These are phyloP conservation scores for Phytophthora aleatoria DNA, from an alignment of 352 stramenopile genomes.

Conservation along the genomic window DNA sequence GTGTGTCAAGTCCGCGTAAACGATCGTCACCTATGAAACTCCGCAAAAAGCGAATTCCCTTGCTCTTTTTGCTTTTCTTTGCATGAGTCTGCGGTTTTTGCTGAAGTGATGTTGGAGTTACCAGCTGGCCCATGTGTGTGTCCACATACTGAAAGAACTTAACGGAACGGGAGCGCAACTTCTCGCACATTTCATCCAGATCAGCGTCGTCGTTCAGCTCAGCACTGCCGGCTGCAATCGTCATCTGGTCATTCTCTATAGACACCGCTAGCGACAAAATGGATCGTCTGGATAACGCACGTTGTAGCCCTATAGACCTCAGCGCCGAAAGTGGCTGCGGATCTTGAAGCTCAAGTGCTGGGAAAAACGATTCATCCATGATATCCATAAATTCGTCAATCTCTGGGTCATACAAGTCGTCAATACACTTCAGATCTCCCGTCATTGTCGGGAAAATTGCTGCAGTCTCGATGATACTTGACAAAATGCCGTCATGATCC, in stretches of 20 bases:
- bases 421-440: conserved; percentile 60
- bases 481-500: conserved; percentile 47
- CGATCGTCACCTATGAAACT: conserved; percentile 51
- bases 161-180: conserved; percentile 42
- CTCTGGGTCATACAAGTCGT: conserved; percentile 73
- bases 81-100: conserved; percentile 28
- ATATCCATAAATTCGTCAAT: conserved; percentile 72
- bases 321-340: conserved; percentile 53
- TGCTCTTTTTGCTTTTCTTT: conserved; percentile 54
- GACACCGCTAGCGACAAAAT: conserved; percentile 67
- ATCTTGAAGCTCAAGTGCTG: conserved; percentile 62
- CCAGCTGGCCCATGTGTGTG: conserved; percentile 56
- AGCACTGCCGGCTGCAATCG: conserved; percentile 27
- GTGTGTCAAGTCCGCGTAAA: conserved; percentile 9
- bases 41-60: conserved; percentile 60
- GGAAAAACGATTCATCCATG: conserved; percentile 76
- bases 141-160: conserved; percentile 79
- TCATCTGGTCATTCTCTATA: conserved; percentile 57
- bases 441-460: conserved; percentile 65
- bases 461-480: conserved; percentile 47
- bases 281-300: conserved; percentile 60
- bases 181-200: conserved; percentile 22
- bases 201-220: conserved; percentile 11
- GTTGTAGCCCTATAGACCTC: conserved; percentile 71
- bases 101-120: conserved; percentile 29